Evolutionary conservation across 2,329 filamentous ascomycete genomes (phyloP).

Genomic region (Stemphylium lycopersici): DNA sequence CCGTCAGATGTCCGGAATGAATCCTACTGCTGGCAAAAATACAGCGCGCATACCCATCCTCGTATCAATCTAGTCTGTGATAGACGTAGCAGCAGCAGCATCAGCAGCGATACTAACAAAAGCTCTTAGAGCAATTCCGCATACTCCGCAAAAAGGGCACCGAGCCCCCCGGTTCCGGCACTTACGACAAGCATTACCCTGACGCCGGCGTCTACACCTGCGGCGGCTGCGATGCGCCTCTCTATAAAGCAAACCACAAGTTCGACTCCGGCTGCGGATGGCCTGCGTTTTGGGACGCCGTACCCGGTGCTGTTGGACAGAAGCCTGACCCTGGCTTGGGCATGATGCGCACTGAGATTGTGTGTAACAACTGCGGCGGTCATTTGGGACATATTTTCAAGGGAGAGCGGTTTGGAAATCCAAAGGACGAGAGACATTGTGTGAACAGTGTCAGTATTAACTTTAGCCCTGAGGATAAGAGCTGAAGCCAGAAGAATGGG

Average conservation of each 20-base stretch:
- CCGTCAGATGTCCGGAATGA: no score
- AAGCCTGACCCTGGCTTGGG: slow-evolving; percentile 79
- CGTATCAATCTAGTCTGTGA: no score
- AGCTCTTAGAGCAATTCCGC: slow-evolving; percentile 82
- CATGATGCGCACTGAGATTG: slow-evolving; percentile 89
- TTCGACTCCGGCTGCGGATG: slow-evolving; percentile 97
- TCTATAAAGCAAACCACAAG: slow-evolving; percentile 93
- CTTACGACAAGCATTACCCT: slow-evolving; percentile 86
- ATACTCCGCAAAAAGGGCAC: slow-evolving; percentile 92
- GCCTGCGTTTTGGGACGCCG: slow-evolving; percentile 96
- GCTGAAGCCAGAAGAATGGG: slow-evolving; percentile 48
- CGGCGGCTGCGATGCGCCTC: slow-evolving; percentile 81
- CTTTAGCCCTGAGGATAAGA: slow-evolving; percentile 73
- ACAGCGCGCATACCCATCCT: no score
- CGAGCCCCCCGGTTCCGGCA: slow-evolving; percentile 77
- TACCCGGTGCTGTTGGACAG: slow-evolving; percentile 86
- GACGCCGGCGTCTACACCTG: slow-evolving; percentile 81
- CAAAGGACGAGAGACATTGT: slow-evolving; percentile 95
- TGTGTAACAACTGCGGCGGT: slow-evolving; percentile 92
- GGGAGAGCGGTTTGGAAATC: slow-evolving; percentile 80
- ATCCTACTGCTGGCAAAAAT: no score
- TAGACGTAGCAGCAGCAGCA: no score
- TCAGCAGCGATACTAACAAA: slow-evolving; percentile 15
- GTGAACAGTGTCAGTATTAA: slow-evolving; percentile 92
- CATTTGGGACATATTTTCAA: slow-evolving; percentile 92